A percentile compares a stretch with the other conserved stretches of the same genome.
These are phyloP conservation scores for Pogostemon cablin DNA, from an alignment of 257 asterid species.

Conservation along the genomic window DNA sequence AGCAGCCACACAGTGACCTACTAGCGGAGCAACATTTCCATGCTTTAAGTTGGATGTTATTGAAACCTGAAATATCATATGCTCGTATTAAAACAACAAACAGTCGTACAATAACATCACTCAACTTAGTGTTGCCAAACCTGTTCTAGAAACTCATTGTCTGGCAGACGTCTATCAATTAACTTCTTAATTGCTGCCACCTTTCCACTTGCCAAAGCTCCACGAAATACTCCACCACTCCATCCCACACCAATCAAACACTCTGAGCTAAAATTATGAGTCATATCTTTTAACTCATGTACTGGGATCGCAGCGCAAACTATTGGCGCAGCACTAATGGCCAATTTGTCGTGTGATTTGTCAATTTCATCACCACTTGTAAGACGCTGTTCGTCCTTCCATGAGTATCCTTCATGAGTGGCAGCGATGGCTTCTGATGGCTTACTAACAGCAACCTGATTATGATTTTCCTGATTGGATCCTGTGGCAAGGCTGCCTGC, in stretches of 20 bases:
- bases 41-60: constrained; percentile 36
- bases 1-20: constrained; percentile 56
- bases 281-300: constrained; percentile 25
- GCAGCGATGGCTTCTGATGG: neutral
- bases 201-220: constrained; percentile 32
- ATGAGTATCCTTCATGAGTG: neutral
- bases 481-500: constrained; percentile 30
- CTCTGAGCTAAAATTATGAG: constrained; percentile 27
- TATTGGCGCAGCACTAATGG: neutral
- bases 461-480: constrained; percentile 3
- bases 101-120: neutral
- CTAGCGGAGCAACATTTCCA: constrained; percentile 30
- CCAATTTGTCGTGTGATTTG: too few relatives aligned
- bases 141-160: neutral
- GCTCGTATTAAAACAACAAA: neutral
- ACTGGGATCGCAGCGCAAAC: constrained; percentile 29
- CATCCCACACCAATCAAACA: constrained; percentile 27
- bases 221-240: constrained; percentile 28
- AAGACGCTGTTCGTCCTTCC: neutral
- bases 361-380: too few relatives aligned
- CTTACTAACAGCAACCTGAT: neutral
- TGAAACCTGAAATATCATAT: constrained; percentile 23
- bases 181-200: neutral
- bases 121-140: neutral
- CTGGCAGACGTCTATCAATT: constrained; percentile 21